Base-by-base conservation (phyloP, 768 basidiomycete genomes). In the Lactifluus pinguis region DNA sequence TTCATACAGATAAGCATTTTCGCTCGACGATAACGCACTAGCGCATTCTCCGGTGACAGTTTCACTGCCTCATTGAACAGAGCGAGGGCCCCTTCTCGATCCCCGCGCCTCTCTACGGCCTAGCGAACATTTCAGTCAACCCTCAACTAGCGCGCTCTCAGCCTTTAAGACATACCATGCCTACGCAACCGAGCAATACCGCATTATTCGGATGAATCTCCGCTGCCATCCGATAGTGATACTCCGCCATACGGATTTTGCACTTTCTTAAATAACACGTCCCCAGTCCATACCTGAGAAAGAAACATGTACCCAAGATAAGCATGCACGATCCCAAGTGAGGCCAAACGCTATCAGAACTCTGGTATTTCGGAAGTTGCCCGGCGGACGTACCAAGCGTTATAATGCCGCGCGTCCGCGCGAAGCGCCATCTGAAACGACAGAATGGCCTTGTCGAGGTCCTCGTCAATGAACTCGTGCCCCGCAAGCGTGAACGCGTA, bases 401-500 rank as follows among this genome's bases (percentile, higher is more conserved):
- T 95, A 75, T 98, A 99, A 75, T 97, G 93, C 74, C 92, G 85
- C 69, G 83, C 76, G 77, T 98, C 94, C 60, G 89, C 86, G 74
- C 90, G 84, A 72, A 99, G 79, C 42, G 95, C 95, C 59, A 83
- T 85, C 72, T 97, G 85, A 72, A 95, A 99, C 77, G 91, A 95
- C 62, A 81, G 83, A 66, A 95, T 85, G 41, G 95, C 94, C 73
- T 87, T 86, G 68, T 95, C 91, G 65, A 92, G 78, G 77, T 98
- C 93, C 68, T 98, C 95, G 74, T 98, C 90, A 68, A 98, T 84
- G 34, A 87, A 90, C 79, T 99, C 97, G 73, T 98, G 95, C 53
- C 97, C 97, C 69, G 92, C 93, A 61, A 99, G 78, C 25, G 94
- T 97, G 76, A 90, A 95, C 66, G 94, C 93, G 73, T 98, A 98